Conservation (phyloP, 2,329 filamentous ascomycete species). For the Colletotrichum theobromicola region DNA sequence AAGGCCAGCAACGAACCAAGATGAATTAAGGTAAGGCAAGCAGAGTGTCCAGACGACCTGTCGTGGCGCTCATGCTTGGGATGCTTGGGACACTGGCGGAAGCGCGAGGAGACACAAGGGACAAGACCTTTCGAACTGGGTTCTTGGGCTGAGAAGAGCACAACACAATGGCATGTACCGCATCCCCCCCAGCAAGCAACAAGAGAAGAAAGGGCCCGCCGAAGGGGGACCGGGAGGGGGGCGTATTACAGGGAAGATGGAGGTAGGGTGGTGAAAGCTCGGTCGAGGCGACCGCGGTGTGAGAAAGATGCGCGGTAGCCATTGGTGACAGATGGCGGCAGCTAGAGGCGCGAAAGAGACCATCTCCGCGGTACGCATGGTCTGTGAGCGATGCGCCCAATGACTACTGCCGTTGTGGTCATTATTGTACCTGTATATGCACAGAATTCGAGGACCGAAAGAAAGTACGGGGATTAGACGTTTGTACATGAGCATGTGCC, state of each 20-base stretch:
- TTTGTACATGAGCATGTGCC: not conserved
- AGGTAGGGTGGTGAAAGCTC: slow-evolving; percentile 13
- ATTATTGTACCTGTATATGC: not conserved
- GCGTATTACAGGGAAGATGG: not conserved
- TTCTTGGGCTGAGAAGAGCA: not conserved
- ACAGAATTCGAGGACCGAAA: not conserved
- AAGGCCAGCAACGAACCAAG: not conserved
- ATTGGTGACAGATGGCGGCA: not conserved
- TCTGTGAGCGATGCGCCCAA: not conserved
- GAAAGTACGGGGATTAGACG: not conserved
- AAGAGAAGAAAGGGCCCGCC: slow-evolving; percentile 7
- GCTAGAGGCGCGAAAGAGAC: not conserved
- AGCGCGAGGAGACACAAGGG: not conserved
- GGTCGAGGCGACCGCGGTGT: slow-evolving; percentile 1
- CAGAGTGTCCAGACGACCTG: not conserved
- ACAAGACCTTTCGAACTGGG: slow-evolving; percentile 12
- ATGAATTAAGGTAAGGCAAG: slow-evolving; percentile 8
- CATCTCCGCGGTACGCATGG: not conserved
- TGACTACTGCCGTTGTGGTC: not conserved
- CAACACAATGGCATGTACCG: not conserved
- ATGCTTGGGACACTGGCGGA: not conserved
- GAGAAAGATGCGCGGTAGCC: not conserved
- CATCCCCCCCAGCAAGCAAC: not conserved
- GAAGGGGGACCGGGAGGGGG: slow-evolving; percentile 2
- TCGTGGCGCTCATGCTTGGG: not conserved